Conservation (phyloP, 2,329 filamentous ascomycete genomes). For the Plectosphaerella cucumerina region DNA sequence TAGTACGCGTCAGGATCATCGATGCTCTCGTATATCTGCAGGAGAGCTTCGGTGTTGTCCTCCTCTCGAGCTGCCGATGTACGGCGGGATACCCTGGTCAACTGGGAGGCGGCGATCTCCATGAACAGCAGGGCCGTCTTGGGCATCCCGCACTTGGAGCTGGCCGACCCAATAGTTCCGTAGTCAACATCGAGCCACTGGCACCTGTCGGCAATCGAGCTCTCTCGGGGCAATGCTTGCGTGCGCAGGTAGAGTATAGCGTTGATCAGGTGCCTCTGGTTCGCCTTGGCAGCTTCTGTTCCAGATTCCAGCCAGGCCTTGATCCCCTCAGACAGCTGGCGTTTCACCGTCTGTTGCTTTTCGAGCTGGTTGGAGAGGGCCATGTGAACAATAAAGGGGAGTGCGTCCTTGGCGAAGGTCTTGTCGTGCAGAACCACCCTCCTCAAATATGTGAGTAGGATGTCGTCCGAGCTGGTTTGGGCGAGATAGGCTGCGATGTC, state of each 20-base stretch:
- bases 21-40: conserved; percentile 84
- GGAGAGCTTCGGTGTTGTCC: conserved; percentile 63
- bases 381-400: conserved; percentile 83
- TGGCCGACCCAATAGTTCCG: conserved; percentile 63
- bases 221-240: conserved; percentile 69
- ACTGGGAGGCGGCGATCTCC: conserved; percentile 64
- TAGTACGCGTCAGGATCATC: conserved; percentile 97
- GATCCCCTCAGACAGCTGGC: conserved; percentile 61
- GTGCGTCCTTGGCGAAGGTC: conserved; percentile 66
- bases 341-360: conserved; percentile 53
- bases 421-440: conserved; percentile 62
- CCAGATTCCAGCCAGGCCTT: conserved; percentile 57
- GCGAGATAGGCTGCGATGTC: conserved; percentile 59
- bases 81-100: conserved; percentile 56
- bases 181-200: conserved; percentile 86
- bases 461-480: conserved; percentile 54
- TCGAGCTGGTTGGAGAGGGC: conserved; percentile 68
- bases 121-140: conserved; percentile 81
- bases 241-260: conserved; percentile 84
- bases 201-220: conserved; percentile 72
- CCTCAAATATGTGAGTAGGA: conserved; percentile 65
- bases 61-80: conserved; percentile 54
- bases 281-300: conserved; percentile 27
- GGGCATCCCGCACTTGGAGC: conserved; percentile 75
- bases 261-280: conserved; percentile 70